Evolutionary conservation across 495 filamentous ascomycete species (phyloP).

Genomic region (Penicillium coffeae): DNA sequence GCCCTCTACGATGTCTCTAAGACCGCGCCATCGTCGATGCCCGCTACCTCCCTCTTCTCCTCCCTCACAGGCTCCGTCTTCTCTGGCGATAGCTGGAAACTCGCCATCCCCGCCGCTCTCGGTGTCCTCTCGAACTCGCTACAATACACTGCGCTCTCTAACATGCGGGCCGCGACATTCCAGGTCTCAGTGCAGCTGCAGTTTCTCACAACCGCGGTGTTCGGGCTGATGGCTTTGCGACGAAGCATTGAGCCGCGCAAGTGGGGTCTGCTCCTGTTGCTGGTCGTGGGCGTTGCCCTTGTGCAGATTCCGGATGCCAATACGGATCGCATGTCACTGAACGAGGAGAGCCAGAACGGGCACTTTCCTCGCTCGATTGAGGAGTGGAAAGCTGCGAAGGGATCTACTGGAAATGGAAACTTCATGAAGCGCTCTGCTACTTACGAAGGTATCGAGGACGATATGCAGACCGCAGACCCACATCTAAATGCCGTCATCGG

Average conservation of each 20-base stretch:
- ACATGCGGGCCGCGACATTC: conserved; percentile 86
- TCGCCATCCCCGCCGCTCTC: conserved; percentile 82
- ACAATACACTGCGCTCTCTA: conserved; percentile 88
- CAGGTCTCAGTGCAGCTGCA: conserved; percentile 92
- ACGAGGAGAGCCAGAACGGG: conserved; percentile 48
- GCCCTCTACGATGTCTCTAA: conserved; percentile 81
- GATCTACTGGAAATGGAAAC: conserved; percentile 36
- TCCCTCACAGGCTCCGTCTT: conserved; percentile 79
- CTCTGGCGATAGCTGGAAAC: conserved; percentile 92
- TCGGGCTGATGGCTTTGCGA: conserved; percentile 72
- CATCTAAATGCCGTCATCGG: conserved; percentile 73
- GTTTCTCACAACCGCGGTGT: conserved; percentile 87
- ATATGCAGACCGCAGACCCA: conserved; percentile 59
- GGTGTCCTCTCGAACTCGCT: conserved; percentile 90
- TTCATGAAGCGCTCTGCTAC: conserved; percentile 79
- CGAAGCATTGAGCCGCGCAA: conserved; percentile 63
- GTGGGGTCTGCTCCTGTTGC: conserved; percentile 76
- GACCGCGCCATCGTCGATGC: conserved; percentile 67
- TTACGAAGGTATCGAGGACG: conserved; percentile 88
- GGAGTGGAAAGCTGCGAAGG: conserved; percentile 46
- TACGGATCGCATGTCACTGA: conserved; percentile 45
- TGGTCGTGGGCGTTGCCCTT: conserved; percentile 80
- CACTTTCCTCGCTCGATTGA: conserved; percentile 71
- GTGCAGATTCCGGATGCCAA: conserved; percentile 69
- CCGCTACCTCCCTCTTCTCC: conserved; percentile 73